Evolutionary conservation across 2,329 filamentous ascomycete species (phyloP).

Genomic region (Fusarium napiforme): DNA sequence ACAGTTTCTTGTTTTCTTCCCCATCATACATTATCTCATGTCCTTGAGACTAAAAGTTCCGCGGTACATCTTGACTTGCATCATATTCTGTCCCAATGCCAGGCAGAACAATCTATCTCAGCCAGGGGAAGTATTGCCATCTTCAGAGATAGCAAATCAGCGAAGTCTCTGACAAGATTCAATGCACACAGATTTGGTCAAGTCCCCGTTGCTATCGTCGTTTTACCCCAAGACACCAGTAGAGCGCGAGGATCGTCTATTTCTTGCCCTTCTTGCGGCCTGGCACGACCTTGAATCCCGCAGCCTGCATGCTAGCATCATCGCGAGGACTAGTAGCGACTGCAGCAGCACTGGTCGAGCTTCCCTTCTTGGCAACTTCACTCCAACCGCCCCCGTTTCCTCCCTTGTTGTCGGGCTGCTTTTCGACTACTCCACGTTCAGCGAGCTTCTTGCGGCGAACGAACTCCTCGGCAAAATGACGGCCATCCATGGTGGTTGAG

Average conservation of each 20-base stretch:
- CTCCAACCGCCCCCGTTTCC: conserved; percentile 80
- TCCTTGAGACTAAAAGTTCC: not conserved
- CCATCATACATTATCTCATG: conserved; percentile 8
- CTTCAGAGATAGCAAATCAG: not conserved
- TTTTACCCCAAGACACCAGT: too few relatives aligned
- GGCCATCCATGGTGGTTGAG: conserved; percentile 89
- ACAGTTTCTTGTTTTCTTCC: not conserved
- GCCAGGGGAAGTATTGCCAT: not conserved
- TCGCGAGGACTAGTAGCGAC: conserved; percentile 53
- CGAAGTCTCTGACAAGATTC: conserved; percentile 10
- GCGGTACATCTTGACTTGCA: not conserved
- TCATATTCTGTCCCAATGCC: not conserved
- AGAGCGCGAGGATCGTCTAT: conserved; percentile 49
- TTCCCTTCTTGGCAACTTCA: conserved; percentile 95
- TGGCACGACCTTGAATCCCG: conserved; percentile 89
- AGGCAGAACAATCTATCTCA: not conserved
- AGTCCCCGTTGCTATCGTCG: too few relatives aligned
- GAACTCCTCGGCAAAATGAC: conserved; percentile 94
- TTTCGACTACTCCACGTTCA: conserved; percentile 88
- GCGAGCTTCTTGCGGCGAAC: conserved; percentile 92
- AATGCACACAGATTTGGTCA: conserved; percentile 14
- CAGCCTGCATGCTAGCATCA: conserved; percentile 57
- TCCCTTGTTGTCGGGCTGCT: conserved; percentile 66
- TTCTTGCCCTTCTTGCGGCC: conserved; percentile 93
- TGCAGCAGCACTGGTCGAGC: conserved; percentile 49